Base-by-base conservation (phyloP, 306 rosid genomes). In the Crotalaria pallida region DNA sequence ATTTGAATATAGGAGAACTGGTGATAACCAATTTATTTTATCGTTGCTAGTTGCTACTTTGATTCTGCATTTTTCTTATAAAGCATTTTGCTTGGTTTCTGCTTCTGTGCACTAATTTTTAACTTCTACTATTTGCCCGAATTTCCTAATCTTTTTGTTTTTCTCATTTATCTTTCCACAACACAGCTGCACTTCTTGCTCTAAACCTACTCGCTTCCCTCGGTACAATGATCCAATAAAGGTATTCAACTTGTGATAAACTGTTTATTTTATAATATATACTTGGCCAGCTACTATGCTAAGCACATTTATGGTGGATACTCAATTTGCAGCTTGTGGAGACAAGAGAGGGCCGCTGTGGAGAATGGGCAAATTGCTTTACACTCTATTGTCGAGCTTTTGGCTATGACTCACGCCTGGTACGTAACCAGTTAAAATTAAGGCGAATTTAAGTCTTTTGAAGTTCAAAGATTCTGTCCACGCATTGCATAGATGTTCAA, bases 341-440 rank as follows among this genome's bases (percentile, higher is more conserved):
- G 84, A 93, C 98, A 65, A 88, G 94, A 82, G 83, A 79, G 66
- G 98, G 98, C 27, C 98, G 97, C 27, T 93, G 98, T 59, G 97
- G 97, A 65, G 98, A 93, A 81, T 90, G 98, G 98, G 97, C 98
- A 74, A 90, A 93, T 72, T 93, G 98, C 87, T 93, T 93, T 80
- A 93, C 94, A 0, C 87, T 87, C 63, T 93, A 90, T 51, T 93
- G 98, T 77, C 96, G 94, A 72, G 89, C 90, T 79, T 93, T 89
- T 74, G 98, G 98, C 80, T 93, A 81, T 78, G 96, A 87, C 48
- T 90, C 96, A 45, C 96, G 97, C 41, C 75, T 88, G 88, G 97
- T 88, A 64, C 82, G 96, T 85, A 53, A 29, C 71, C 47, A 1
- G 23, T 69, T 64, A 36, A 9, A 65, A 68, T 58, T 58, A n/a